Evolutionary conservation across 768 basidiomycete species (phyloP).

Genomic region (Mycena floridula): DNA sequence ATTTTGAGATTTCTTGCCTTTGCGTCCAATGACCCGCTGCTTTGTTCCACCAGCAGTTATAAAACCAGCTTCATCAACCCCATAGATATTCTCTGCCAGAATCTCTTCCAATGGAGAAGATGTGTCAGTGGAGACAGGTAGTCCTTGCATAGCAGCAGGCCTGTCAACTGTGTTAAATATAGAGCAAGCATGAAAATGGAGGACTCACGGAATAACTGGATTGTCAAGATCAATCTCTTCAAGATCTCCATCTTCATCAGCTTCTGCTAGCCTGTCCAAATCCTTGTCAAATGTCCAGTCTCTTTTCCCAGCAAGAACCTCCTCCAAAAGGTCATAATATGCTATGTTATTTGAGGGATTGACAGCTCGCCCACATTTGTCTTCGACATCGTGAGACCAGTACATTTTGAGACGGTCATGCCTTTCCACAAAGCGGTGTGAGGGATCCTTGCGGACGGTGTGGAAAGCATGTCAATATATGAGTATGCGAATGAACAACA

Average conservation of each 20-base stretch:
- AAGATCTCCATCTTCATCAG: neutral
- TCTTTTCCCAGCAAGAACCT: neutral
- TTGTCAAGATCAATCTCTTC: too few species aligned
- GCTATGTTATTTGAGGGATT: neutral
- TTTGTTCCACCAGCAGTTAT: neutral
- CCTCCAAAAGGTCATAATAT: neutral
- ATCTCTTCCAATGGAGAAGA: neutral
- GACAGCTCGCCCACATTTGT: neutral
- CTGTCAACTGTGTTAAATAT: too few species aligned
- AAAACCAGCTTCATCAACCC: neutral
- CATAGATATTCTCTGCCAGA: neutral
- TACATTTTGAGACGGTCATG: too few species aligned
- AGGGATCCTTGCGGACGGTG: too few species aligned
- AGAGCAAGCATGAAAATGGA: too few species aligned
- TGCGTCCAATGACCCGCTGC: neutral
- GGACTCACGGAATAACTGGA: too few species aligned
- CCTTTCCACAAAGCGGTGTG: too few species aligned
- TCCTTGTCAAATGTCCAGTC: neutral
- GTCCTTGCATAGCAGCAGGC: too few species aligned
- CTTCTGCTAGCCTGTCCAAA: neutral
- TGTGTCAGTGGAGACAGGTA: neutral
- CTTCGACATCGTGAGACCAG: neutral
- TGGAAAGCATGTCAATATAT: too few species aligned
- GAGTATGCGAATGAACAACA: too few species aligned
- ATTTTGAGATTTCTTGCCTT: neutral